Base-by-base conservation (phyloP, 2,329 filamentous ascomycete genomes). In the Knoxdaviesia capensis region DNA sequence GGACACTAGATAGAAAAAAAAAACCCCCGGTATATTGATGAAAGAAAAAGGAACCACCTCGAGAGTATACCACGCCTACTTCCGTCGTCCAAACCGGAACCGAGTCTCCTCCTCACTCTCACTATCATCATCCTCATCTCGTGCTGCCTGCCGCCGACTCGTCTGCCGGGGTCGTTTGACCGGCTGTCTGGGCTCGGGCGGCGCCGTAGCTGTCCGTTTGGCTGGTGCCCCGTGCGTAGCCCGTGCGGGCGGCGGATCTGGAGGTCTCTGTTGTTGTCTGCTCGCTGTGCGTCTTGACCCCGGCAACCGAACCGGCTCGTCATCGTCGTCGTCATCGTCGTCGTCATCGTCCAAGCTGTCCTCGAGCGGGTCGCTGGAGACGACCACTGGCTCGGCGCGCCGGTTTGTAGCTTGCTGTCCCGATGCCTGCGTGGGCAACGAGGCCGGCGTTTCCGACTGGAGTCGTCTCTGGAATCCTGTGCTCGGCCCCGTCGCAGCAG, bases 31-130 rank as follows among this genome's bases (percentile, higher is more conserved):
- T 20, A 20, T 20, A 2, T 20, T 20, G 20, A 20, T 20, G 20
- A 44, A 41, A 30, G 44, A 10, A 36, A 37, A 42, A 41, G 31
- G 44, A 5, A 44, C 34, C 40, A 41, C 35, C 33, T 39, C 28
- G 11, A 32, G 20, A 20, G 20, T 2, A 20, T 20, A 20, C 20
- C 20, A 28, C 32, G 36, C 40, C 41, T 52, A 66, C 50, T 60
- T 60, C 50, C 69, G 59, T 52, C 63, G 65, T 31, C 68, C 64
- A 51, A 74, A 75, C 42, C 62, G 61, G 50, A 75, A 75, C 48
- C 65, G 65, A 41, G 71, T 59, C 49, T 66, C 69, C 44, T 74
- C 70, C 38, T 74, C 70, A 46, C 67, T 71, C 33, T 72, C 65
- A 38, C 58, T 61, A 44, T 62, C 60, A 5, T 51, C 34, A 56